Conservation (phyloP, 176 grass and related monocot genomes). For the Pontederia paniculata region DNA sequence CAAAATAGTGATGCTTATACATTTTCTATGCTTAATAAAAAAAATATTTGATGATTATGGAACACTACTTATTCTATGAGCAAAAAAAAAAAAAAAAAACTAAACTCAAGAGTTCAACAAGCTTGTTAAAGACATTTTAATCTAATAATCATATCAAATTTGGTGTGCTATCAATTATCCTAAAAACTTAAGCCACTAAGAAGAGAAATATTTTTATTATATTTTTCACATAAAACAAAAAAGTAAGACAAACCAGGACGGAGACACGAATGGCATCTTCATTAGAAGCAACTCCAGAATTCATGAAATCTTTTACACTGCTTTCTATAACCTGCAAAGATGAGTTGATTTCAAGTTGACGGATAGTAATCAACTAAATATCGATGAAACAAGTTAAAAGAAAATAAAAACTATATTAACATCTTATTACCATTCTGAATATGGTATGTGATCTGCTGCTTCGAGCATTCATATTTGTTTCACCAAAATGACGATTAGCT, state of each 20-base stretch:
- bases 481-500: slow-evolving; percentile 94
- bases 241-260: slow-evolving; percentile 44
- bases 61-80: too few relatives aligned
- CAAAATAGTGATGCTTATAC: too few relatives aligned
- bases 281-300: slow-evolving; percentile 20
- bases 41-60: too few relatives aligned
- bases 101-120: too few relatives aligned
- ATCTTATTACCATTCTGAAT: slow-evolving; percentile 81
- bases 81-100: too few relatives aligned
- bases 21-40: too few relatives aligned
- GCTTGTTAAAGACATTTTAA: too few relatives aligned
- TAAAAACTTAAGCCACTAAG: too few relatives aligned
- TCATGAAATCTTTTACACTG: slow-evolving; percentile 37
- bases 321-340: slow-evolving; percentile 79
- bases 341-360: not conserved
- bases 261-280: slow-evolving; percentile 71
- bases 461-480: slow-evolving; percentile 82
- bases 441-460: slow-evolving; percentile 89
- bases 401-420: not conserved
- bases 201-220: too few relatives aligned
- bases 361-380: not conserved
- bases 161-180: too few relatives aligned
- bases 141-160: too few relatives aligned
- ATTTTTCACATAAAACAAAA: too few relatives aligned
- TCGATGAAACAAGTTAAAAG: slow-evolving; percentile 2